A percentile compares a stretch with the other conserved stretches of the same genome.
These are phyloP conservation scores for Monosporascus cannonballus DNA, from an alignment of 2,329 filamentous ascomycete species.

Conservation along the genomic window DNA sequence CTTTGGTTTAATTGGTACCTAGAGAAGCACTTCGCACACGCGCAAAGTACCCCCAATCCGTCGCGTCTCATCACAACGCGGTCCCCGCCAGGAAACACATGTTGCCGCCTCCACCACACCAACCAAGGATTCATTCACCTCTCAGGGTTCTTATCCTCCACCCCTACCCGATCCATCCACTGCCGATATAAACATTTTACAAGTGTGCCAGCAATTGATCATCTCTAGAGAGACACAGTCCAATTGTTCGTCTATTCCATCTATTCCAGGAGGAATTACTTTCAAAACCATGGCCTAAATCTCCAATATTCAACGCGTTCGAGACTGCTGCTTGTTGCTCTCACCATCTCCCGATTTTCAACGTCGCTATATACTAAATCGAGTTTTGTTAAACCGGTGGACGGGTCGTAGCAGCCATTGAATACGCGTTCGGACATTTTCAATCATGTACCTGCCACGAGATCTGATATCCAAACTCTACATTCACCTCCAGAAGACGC, in stretches of 20 bases:
- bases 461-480: conserved; percentile 87
- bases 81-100: too few species aligned
- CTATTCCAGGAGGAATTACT: background rate
- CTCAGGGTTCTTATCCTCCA: too few species aligned
- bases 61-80: too few species aligned
- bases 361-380: conserved; percentile 2
- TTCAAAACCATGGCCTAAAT: background rate
- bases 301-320: conserved; percentile 1
- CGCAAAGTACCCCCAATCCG: too few species aligned
- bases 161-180: background rate
- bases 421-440: conserved; percentile 27
- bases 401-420: conserved; percentile 20
- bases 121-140: too few species aligned
- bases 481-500: conserved; percentile 75
- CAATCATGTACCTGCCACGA: conserved; percentile 87
- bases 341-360: background rate
- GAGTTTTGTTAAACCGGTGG: conserved; percentile 23
- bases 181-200: background rate
- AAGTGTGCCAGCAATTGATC: background rate
- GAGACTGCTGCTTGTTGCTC: background rate
- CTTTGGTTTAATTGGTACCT: too few species aligned
- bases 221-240: background rate
- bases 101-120: too few species aligned
- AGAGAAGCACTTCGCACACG: too few species aligned
- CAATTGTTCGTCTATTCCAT: conserved; percentile 4